Evolutionary conservation across 176 grass and related monocot genomes (phyloP).

Genomic region (Phoenix dactylifera): DNA sequence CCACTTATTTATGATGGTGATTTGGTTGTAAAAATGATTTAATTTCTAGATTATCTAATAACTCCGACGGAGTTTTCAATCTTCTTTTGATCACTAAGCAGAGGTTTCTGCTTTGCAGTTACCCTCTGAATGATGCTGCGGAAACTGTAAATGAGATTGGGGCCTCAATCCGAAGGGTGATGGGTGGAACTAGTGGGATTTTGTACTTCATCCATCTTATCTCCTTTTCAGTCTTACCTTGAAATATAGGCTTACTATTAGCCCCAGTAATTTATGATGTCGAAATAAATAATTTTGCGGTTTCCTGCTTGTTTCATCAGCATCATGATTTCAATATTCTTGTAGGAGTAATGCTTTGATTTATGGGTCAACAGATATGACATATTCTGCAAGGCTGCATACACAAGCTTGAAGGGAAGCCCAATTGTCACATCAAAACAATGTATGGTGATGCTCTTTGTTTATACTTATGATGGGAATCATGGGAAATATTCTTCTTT

Average conservation of each 20-base stretch:
- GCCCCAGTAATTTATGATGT: no score
- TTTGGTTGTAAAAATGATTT: no score
- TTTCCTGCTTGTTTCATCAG: no score
- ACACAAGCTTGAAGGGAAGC: slow-evolving; percentile 76
- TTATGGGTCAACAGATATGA: slow-evolving; percentile 49
- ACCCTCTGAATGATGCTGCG: slow-evolving; percentile 93
- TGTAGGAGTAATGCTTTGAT: no score
- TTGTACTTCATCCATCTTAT: slow-evolving; percentile 44
- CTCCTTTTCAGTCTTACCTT: not conserved
- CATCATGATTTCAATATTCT: no score
- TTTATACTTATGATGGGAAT: not conserved
- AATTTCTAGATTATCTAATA: no score
- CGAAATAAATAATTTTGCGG: no score
- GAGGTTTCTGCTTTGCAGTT: slow-evolving; percentile 48
- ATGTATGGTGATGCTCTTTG: slow-evolving; percentile 43
- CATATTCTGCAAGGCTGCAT: slow-evolving; percentile 98
- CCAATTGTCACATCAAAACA: slow-evolving; percentile 51
- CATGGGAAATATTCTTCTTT: no score
- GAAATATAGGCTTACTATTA: not conserved
- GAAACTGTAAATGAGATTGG: slow-evolving; percentile 93
- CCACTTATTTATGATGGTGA: no score
- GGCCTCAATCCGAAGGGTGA: slow-evolving; percentile 64
- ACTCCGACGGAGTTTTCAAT: not conserved
- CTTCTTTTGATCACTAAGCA: slow-evolving; percentile 15
- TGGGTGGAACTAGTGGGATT: slow-evolving; percentile 99